Evolutionary conservation across 371 early-diverging fungal genomes (phyloP), one percentile per base, ranked within the genome.

Genomic region (Basidiobolus meristosporus): DNA sequence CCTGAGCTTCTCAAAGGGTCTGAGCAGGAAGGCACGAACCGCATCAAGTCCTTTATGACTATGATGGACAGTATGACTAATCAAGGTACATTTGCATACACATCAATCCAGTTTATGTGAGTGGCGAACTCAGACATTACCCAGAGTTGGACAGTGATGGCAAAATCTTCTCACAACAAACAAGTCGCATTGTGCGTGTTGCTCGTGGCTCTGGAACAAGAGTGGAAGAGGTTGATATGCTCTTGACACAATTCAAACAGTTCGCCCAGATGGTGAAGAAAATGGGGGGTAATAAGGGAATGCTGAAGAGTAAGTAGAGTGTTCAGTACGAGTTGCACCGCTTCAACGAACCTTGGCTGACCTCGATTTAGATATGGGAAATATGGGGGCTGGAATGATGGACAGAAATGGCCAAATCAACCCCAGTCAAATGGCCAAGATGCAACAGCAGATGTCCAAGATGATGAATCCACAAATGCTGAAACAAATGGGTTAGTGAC

Each of bases 41-140:
- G 73, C 17, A 62, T 92, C 47, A 85, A 82, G 55, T 68, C 75
- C 28, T 82, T 93, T 65, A 83, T 91, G 72, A 82, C 82, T 51
- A 84, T 98, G 50, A 87, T 99, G 73, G 98, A 98, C 56, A 87
- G 88, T 48, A 91, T 99, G 95, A 92, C 81, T 2, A 86, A 92
- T 28, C 51, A 58, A 39, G 68, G 68, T 67, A 60, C 31, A 16
- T 50, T 29, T 32, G n/a, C 23, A 7, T 41, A 32, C 20, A 1
- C 16, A 9, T 14, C 7, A 11, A 30, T 18, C 15, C 20, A 12
- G 11, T 17, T 22, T 16, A 15, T 7, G 21, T 3, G 16, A 4
- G 11, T 23, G 12, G 17, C 7, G 21, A 12, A 15, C 4, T 42
- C 1, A 42, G 21, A 23, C 28, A 9, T 31, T 6, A 18, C 31